Conservation (phyloP, 1,284 basidiomycete species). For the Ceratobasidium sp. region DNA sequence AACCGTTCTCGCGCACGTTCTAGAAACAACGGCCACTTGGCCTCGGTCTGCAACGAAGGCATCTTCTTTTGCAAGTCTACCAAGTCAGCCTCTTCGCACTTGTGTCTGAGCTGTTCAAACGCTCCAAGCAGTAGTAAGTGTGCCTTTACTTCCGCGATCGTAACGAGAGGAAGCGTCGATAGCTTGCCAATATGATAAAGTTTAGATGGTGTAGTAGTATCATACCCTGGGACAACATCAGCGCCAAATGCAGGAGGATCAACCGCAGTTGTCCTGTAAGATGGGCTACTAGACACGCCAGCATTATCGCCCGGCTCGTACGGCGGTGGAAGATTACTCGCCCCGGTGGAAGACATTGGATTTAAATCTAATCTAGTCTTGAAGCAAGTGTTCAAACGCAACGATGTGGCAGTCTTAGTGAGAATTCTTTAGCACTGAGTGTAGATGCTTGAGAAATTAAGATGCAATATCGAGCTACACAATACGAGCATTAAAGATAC, state of each 20-base stretch:
- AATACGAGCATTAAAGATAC: too few relatives aligned
- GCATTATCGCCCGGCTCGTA: background rate
- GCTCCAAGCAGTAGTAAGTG: constrained; percentile 51
- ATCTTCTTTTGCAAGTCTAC: constrained; percentile 35
- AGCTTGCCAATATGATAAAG: constrained; percentile 15
- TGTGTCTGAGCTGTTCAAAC: constrained; percentile 45
- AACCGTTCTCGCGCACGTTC: constrained; percentile 50
- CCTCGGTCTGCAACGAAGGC: constrained; percentile 37
- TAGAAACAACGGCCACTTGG: constrained; percentile 50
- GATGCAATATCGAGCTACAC: too few relatives aligned
- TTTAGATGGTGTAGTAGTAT: constrained; percentile 11
- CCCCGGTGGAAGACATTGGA: background rate
- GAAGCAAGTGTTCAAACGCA: background rate
- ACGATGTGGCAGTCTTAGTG: too few relatives aligned
- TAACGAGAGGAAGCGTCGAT: constrained; percentile 43
- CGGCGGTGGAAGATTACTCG: background rate
- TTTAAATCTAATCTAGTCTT: background rate
- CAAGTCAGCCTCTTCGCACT: constrained; percentile 44
- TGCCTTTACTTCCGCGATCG: constrained; percentile 48
- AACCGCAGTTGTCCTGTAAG: background rate
- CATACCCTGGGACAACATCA: constrained; percentile 19
- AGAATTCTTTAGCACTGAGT: too few relatives aligned
- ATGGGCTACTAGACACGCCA: background rate
- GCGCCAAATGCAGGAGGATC: constrained; percentile 9
- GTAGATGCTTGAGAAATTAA: too few relatives aligned